A percentile compares a stretch with the other conserved stretches of the same genome.
Conservation (phyloP, 2,329 filamentous ascomycete species). For the Arthrobotrys entomopaga region DNA sequence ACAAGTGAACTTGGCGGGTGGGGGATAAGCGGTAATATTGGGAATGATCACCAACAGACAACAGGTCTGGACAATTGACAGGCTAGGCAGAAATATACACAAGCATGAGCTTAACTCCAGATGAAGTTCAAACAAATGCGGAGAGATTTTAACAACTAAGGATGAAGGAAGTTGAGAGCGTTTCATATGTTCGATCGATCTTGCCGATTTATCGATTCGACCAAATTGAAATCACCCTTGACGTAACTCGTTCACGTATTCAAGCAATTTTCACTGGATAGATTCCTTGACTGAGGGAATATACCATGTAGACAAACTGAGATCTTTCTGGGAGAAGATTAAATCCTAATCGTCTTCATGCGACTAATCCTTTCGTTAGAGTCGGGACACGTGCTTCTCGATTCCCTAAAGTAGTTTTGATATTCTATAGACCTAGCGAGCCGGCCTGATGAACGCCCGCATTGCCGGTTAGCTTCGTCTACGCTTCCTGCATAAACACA, state of each 20-base stretch:
- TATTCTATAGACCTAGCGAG: too few species aligned
- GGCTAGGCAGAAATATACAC: slow-evolving; percentile 13
- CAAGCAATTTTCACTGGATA: neutral
- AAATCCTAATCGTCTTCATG: neutral
- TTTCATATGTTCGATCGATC: slow-evolving; percentile 1
- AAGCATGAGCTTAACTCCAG: neutral
- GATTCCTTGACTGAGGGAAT: neutral
- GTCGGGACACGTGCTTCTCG: too few species aligned
- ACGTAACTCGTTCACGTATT: neutral
- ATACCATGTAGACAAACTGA: neutral
- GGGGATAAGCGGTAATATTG: slow-evolving; percentile 9
- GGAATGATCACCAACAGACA: neutral
- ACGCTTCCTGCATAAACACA: neutral
- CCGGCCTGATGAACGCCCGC: too few species aligned
- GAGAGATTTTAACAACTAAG: slow-evolving; percentile 16
- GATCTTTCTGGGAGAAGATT: neutral
- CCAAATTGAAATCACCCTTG: neutral
- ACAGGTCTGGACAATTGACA: neutral
- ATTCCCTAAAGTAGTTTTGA: too few species aligned
- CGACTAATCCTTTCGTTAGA: too few species aligned
- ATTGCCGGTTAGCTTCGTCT: neutral
- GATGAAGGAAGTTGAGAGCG: neutral
- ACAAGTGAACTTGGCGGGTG: slow-evolving; percentile 2
- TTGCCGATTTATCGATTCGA: neutral
- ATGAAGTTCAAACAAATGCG: neutral